Evolutionary conservation across 2,329 filamentous ascomycete genomes (phyloP), one percentile per base, ranked within the genome.

Genomic region (Westerdykella ornata): DNA sequence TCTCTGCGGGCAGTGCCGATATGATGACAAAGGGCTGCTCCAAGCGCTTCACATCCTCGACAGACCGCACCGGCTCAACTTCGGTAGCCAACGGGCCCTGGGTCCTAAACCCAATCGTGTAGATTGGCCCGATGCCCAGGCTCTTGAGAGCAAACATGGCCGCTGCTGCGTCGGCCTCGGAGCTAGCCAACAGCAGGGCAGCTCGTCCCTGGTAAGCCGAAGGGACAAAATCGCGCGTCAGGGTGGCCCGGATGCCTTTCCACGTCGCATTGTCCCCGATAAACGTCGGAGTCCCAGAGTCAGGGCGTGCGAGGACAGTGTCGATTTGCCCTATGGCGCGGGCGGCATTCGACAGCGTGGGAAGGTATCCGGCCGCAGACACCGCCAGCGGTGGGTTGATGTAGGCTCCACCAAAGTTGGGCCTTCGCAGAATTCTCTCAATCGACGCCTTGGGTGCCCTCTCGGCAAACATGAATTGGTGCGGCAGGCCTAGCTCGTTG

Each of bases 241-340:
- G 71, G 0, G 86, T 88, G 39, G 85, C 84, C 36, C 88, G 74
- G 43, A 94, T 90, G 1, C 86, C 87, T 62, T 87, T 88, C 85
- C 87, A 92, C 12, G 81, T 81, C 9, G 85, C 84, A 52, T 94
- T 94, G 54, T 92, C 86, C 35, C 88, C 84, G 13, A 89, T 70
- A 31, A 90, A 76, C 8, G 55, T 58, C 34, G 56, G 39, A 39
- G 51, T 56, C 26, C 53, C 56, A 19, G 46, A 71, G 11, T 72
- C 70, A 4, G 63, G 58, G 39, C 75, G 76, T 17, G 85, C 80
- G 17, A 88, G 75, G 35, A 94, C 85, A 0, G 86, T 92, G 59
- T 94, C 87, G 29, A 92, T 77, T 50, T 88, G 80, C 9, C 87
- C 87, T 47, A 88, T 92, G 1, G 82, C 80, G 2, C 80, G 76